Base-by-base conservation (phyloP, 805 yeast genomes). In the Saccharomycopsis sp. region DNA sequence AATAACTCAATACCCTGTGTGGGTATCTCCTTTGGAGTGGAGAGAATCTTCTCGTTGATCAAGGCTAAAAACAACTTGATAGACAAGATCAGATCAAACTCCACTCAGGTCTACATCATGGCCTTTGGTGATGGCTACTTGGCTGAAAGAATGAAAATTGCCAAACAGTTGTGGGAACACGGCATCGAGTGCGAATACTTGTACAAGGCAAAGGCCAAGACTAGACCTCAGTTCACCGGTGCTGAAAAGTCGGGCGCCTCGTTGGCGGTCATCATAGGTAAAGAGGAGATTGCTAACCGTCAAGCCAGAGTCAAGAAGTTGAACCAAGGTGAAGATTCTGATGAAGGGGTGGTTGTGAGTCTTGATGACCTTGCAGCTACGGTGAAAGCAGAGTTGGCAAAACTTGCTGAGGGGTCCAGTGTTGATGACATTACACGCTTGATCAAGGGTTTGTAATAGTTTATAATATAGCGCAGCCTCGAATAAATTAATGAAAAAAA, bases 71-170 rank as follows among this genome's bases (percentile, higher is more conserved):
- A 73, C 32, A 73, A 74, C 22, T 62, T 75, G 39, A 70, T 73
- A 51, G 77, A 77, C 23, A 71, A 52, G 44, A 69, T 88, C 42
- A 76, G 92, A 53, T 77, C 96, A 26, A 72, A 88, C 21, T 77
- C 89, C 29, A 94, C 98, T 15, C 94, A 92, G 60, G 97, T 85
- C 10, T 92, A 69, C 56, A 80, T 92, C 37, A 88, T 92, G 96
- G 97, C 98, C 1, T 88, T 92, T 56, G 98, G 98, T 51, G 98
- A 97, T 54, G 98, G 97, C 5, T 86, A 84, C 65, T 66, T 92
- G 55, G 74, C 77, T 43, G 96, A 92, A 65, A 80, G 98, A 67
- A 87, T 92, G 95, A 53, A 71, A 22, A 73, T 92, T 35, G 77
- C 96, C 40, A 80, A 85, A 55, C 60, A 68, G 53, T 71, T 92